These are phyloP conservation scores for Leccinellum luteum DNA, from an alignment of 768 basidiomycete genomes.

Conservation along the genomic window DNA sequence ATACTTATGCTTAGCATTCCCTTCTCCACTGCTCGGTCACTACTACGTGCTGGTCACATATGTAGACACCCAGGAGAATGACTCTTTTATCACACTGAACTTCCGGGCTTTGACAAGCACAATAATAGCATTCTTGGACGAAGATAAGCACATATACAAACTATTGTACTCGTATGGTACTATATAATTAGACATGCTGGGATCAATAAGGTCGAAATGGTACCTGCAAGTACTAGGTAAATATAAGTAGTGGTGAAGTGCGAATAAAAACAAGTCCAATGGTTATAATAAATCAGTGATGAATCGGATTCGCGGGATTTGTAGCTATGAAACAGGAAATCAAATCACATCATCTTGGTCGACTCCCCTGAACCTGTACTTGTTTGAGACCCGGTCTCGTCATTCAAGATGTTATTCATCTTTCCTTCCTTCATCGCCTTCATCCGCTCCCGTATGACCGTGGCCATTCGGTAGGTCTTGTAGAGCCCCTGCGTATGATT, in stretches of 20 bases:
- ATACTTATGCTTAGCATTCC: no score
- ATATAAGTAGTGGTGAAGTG: not conserved
- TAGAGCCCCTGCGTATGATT: conserved; percentile 29
- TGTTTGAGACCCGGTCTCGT: not conserved
- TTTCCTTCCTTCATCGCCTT: conserved; percentile 15
- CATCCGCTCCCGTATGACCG: conserved; percentile 29
- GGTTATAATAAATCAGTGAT: not conserved
- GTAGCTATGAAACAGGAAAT: not conserved
- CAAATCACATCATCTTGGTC: conserved; percentile 17
- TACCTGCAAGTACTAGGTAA: not conserved
- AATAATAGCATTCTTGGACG: not conserved
- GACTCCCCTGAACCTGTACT: not conserved
- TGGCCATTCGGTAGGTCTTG: conserved; percentile 30
- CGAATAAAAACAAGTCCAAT: not conserved
- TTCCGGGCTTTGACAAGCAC: no score
- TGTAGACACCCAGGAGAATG: no score
- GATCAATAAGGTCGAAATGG: not conserved
- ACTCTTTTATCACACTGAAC: no score
- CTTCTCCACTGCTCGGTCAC: no score
- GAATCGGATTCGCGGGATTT: not conserved
- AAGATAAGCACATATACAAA: not conserved
- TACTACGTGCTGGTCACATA: no score
- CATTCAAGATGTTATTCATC: conserved; percentile 20
- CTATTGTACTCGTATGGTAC: not conserved
- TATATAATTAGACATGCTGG: not conserved